Conservation (phyloP, 306 rosid species). For the Prunus salicina region DNA sequence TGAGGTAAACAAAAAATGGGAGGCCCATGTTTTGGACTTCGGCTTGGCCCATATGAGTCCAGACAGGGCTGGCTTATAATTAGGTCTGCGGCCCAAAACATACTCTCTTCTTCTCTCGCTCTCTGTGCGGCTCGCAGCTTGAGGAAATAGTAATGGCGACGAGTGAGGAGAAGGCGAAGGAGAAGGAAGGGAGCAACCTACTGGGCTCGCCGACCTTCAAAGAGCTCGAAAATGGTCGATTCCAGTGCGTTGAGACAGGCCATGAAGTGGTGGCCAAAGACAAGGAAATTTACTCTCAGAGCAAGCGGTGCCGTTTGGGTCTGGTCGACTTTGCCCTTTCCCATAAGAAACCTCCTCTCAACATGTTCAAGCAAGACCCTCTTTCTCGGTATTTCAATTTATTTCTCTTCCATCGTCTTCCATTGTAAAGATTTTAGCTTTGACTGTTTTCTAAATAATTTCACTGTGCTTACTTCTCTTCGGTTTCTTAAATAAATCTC, state of each 20-base stretch:
- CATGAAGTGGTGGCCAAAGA: slow-evolving; percentile 75
- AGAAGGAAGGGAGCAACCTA: slow-evolving; percentile 65
- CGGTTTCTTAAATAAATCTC: not conserved
- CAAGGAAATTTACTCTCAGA: slow-evolving; percentile 52
- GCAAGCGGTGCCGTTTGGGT: slow-evolving; percentile 89
- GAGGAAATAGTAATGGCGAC: slow-evolving; percentile 33
- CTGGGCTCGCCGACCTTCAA: slow-evolving; percentile 76
- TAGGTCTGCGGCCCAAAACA: not conserved
- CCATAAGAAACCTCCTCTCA: slow-evolving; percentile 66
- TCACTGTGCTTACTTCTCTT: too few species aligned
- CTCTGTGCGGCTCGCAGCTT: not conserved
- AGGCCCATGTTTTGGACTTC: not conserved
- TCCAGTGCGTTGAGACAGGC: slow-evolving; percentile 78
- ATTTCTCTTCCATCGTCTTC: not conserved
- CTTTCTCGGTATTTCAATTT: slow-evolving; percentile 55
- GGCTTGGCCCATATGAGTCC: not conserved
- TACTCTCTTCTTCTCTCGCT: not conserved
- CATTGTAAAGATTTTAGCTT: not conserved
- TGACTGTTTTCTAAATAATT: not conserved
- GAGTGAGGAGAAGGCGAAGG: slow-evolving; percentile 24
- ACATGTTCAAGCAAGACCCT: slow-evolving; percentile 78
- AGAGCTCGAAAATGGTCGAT: slow-evolving; percentile 69
- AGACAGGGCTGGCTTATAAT: not conserved
- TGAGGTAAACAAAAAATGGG: not conserved
- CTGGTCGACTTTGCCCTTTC: slow-evolving; percentile 69